phyloP scores from a whole-genome alignment of 176 grass and related monocot genomes.

The Triticum timopheevii region DNA sequence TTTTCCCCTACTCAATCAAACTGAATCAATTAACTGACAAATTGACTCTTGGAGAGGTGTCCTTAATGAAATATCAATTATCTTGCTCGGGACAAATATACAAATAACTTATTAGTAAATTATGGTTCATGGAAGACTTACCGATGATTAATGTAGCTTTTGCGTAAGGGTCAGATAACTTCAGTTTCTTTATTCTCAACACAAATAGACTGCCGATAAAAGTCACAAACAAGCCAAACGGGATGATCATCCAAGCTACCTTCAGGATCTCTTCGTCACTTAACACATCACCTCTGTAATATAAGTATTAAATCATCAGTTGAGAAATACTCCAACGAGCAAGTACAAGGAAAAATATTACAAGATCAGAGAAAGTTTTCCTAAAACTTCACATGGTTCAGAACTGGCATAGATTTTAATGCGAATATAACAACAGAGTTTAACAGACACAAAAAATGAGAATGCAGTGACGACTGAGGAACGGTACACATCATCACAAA shows the following conservation, averaged over 20 bases:
- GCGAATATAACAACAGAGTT: neutral
- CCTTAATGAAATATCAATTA: neutral
- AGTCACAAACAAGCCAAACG: conserved; percentile 86
- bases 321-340: neutral
- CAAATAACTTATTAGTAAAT: conserved; percentile 4
- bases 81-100: neutral
- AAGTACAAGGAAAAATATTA: conserved; percentile 25
- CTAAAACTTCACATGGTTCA: neutral
- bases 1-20: neutral
- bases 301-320: conserved; percentile 20
- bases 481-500: neutral
- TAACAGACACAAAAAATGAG: conserved; percentile 1
- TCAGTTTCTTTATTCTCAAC: conserved; percentile 71
- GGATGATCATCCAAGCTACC: conserved; percentile 91
- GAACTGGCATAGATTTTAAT: neutral
- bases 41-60: neutral
- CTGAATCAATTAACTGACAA: conserved; percentile 3
- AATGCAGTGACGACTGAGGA: neutral
- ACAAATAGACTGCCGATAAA: conserved; percentile 64
- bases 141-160: conserved; percentile 88
- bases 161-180: conserved; percentile 73
- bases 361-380: conserved; percentile 9
- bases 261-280: conserved; percentile 65
- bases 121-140: conserved; percentile 44
- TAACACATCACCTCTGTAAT: conserved; percentile 66